These are phyloP conservation scores for Diplodia sapinea DNA, from an alignment of 2,329 filamentous ascomycete species.

Conservation along the genomic window DNA sequence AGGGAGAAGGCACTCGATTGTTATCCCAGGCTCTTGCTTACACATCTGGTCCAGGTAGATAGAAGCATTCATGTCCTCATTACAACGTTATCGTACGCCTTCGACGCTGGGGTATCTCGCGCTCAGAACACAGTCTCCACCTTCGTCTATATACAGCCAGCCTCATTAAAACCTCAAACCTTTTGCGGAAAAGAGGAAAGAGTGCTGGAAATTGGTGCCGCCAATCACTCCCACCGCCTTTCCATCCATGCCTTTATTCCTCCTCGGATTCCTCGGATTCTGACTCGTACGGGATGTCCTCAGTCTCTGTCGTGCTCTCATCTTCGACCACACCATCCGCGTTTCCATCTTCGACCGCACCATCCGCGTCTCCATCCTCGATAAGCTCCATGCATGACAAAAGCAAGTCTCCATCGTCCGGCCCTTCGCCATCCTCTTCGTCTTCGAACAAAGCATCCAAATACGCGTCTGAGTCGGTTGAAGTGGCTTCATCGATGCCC, in stretches of 20 bases:
- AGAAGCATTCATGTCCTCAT: neutral
- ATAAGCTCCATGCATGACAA: too few relatives aligned
- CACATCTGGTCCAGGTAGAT: neutral
- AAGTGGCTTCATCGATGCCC: neutral
- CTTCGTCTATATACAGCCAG: neutral
- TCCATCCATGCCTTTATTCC: neutral
- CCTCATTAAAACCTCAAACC: neutral
- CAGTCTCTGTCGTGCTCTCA: neutral
- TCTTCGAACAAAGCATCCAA: too few relatives aligned
- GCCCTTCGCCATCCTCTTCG: too few relatives aligned
- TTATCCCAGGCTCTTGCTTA: neutral
- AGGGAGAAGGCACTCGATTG: conserved; percentile 18
- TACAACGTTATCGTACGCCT: neutral
- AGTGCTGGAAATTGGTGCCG: neutral
- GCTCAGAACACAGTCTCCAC: neutral
- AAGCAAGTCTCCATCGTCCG: too few relatives aligned
- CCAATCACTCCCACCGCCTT: neutral
- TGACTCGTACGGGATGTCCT: neutral
- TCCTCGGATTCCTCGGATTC: conserved; percentile 6
- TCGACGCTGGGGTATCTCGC: neutral
- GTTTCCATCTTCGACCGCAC: too few relatives aligned
- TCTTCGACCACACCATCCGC: neutral
- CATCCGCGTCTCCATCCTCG: too few relatives aligned
- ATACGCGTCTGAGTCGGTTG: too few relatives aligned
- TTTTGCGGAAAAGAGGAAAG: neutral